Evolutionary conservation across 163 green algal genomes (phyloP).

Genomic region (Scenedesmus sp.): DNA sequence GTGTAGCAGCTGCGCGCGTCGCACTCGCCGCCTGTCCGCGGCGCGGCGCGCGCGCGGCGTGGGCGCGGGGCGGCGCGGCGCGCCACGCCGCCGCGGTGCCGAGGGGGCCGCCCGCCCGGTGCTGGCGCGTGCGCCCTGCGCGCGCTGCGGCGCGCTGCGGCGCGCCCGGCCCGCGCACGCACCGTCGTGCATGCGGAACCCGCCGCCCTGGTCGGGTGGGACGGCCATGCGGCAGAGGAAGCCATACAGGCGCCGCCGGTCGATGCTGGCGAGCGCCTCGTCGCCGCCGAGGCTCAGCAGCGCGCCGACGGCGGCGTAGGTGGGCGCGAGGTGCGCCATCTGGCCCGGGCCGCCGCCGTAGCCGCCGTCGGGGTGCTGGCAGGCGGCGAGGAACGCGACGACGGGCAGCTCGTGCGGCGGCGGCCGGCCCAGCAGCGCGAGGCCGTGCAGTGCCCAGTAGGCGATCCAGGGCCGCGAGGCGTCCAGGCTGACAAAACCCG

Average conservation of each 20-base stretch:
- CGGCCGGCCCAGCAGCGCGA: constrained; percentile 80
- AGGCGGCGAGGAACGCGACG: constrained; percentile 61
- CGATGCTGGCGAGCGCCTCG: constrained; percentile 68
- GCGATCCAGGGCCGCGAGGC: constrained; percentile 90
- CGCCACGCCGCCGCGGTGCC: no score
- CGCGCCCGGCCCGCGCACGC: background rate
- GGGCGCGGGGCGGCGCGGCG: no score
- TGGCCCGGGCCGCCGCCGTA: constrained; percentile 94
- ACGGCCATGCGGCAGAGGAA: constrained; percentile 88
- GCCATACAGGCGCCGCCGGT: constrained; percentile 59
- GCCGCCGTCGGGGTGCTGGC: constrained; percentile 82
- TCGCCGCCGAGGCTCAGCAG: constrained; percentile 79
- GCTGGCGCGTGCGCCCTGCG: no score
- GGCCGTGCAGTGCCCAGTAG: constrained; percentile 93
- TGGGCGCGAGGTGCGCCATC: constrained; percentile 94
- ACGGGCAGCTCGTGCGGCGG: constrained; percentile 53
- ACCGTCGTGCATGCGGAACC: constrained; percentile 88
- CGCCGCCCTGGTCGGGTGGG: constrained; percentile 66
- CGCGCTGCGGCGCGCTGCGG: no score
- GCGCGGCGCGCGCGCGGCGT: no score
- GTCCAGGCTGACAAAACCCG: constrained; percentile 78
- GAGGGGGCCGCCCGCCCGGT: no score
- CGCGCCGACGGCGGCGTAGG: constrained; percentile 81
- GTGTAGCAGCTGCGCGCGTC: constrained; percentile 95
- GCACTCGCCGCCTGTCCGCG: constrained; percentile 77